Evolutionary conservation across 805 yeast genomes (phyloP), one percentile per base, ranked within the genome.

Genomic region (Yarrowia hollandica): DNA sequence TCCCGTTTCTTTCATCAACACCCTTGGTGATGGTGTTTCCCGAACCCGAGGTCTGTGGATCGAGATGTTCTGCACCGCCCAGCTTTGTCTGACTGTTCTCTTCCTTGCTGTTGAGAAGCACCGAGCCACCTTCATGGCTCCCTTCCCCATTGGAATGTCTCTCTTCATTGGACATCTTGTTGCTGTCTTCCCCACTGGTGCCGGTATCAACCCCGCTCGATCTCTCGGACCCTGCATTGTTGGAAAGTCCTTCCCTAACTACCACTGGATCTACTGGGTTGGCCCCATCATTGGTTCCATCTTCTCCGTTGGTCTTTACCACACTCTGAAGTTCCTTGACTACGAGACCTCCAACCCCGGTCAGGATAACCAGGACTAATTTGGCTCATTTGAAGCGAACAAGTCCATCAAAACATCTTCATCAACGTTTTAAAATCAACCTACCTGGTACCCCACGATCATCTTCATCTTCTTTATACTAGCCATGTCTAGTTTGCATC

Each of bases 261-360:
- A 89, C 76, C 90, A 84, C 79, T 89, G 95, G 96, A 88, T 90
- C 64, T 89, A 89, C 79, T 88, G 95, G 94, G 82, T 89, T 60
- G 96, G 96, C 59, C 96, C 96, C 62, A 66, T 84, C 59, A 69
- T 86, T 61, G 96, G 96, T 64, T 75, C 91, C 10, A 62, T 79
- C 60, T 70, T 88, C 65, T 85, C 95, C 16, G 82, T 79, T 65
- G 80, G 79, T 62, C 77, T 88, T 64, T 87, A 88, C 86, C 78
- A 83, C 69, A 64, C 82, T 50, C 77, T 88, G 75, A 84, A 82
- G 72, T 66, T 80, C 67, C 76, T 86, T 67, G 79, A 85, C 68
- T 86, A 86, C 74, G 84, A 82, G 75, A 80, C 85, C 59, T 77
- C 81, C 67, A 83, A 83, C 76, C 86, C 86, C 61, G 86, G 85